Base-by-base conservation (phyloP, 495 filamentous ascomycete genomes). In the Sporormia fimetaria region DNA sequence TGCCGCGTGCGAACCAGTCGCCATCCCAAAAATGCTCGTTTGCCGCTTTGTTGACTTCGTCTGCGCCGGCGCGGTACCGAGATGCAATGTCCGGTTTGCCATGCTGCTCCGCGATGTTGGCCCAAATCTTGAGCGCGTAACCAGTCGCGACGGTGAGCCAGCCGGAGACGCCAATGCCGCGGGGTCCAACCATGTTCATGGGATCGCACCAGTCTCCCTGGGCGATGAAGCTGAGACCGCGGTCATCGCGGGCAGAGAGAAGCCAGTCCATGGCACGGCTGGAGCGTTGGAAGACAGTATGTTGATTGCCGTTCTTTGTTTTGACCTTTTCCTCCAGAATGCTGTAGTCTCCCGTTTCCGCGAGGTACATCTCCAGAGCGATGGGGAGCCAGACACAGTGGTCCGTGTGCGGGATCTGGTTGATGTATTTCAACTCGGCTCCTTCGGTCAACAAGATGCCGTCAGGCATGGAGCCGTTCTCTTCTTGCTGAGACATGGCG, bases 151-250 rank as follows among this genome's bases (percentile, higher is more conserved):
- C 56, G 0, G 70, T 74, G 41, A 73, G 63, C 70, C 70, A 74
- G 21, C 69, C 70, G 0, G 70, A 74, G 18, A 74, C 70, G 15
- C 70, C 70, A 25, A 61, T 63, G 31, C 69, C 69, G 51, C 69
- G 71, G 50, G 68, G 69, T 24, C 70, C 70, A 27, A 72, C 70
- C 70, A 74, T 74, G 54, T 74, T 74, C 63, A 74, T 67, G 30
- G 70, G 70, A 44, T 74, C 70, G 43, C 70, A 74, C 70, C 70
- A 74, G 44, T 74, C 70, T 28, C 70, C 70, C 44, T 74, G 69
- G 1, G 67, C 67, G 40, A 74, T 72, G 57, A 63, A 74, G 56
- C 67, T 71, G 23, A 74, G 60, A 6, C 70, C 70, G 12, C 69
- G 67, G 21, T 66, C 40, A 44, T 74, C 70, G 27, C 70, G 67